These are phyloP conservation scores for Kondoa subrosea DNA, from an alignment of 768 basidiomycete genomes.

Conservation along the genomic window DNA sequence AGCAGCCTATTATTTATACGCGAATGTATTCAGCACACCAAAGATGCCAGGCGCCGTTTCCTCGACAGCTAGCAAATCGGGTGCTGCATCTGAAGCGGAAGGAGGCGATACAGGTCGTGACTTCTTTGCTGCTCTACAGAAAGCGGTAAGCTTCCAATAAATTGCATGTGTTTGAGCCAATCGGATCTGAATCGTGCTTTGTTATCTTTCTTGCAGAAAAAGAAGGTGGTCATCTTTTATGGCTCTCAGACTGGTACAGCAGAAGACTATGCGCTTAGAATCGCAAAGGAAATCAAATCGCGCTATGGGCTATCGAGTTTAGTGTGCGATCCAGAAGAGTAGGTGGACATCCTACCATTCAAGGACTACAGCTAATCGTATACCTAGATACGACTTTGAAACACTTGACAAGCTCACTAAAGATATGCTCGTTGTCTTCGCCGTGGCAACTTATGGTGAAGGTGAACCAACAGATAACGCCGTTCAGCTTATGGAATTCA, in stretches of 20 bases:
- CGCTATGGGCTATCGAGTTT: slow-evolving; percentile 89
- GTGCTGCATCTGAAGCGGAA: slow-evolving; percentile 36
- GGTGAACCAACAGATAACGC: slow-evolving; percentile 98
- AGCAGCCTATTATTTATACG: slow-evolving; percentile 64
- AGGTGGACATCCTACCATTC: background rate
- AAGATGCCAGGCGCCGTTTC: slow-evolving; percentile 42
- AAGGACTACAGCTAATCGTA: background rate
- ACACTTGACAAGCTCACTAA: slow-evolving; percentile 80
- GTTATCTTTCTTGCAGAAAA: slow-evolving; percentile 47
- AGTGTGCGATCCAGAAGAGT: slow-evolving; percentile 92
- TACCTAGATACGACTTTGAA: slow-evolving; percentile 64
- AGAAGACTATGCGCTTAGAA: slow-evolving; percentile 84
- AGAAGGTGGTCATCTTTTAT: slow-evolving; percentile 90
- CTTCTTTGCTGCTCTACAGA: slow-evolving; percentile 86
- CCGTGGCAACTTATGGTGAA: slow-evolving; percentile 96
- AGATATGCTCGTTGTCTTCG: slow-evolving; percentile 76
- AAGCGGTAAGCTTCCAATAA: slow-evolving; percentile 47
- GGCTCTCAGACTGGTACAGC: slow-evolving; percentile 98
- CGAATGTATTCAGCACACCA: slow-evolving; percentile 50
- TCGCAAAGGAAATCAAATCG: slow-evolving; percentile 93
- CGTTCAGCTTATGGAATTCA: slow-evolving; percentile 78
- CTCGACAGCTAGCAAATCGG: slow-evolving; percentile 41
- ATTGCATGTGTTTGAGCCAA: slow-evolving; percentile 5
- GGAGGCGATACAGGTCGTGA: slow-evolving; percentile 78
- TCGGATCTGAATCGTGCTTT: slow-evolving; percentile 8